Evolutionary conservation across 805 yeast species (phyloP).

Genomic region (Lipomyces oligophaga): DNA sequence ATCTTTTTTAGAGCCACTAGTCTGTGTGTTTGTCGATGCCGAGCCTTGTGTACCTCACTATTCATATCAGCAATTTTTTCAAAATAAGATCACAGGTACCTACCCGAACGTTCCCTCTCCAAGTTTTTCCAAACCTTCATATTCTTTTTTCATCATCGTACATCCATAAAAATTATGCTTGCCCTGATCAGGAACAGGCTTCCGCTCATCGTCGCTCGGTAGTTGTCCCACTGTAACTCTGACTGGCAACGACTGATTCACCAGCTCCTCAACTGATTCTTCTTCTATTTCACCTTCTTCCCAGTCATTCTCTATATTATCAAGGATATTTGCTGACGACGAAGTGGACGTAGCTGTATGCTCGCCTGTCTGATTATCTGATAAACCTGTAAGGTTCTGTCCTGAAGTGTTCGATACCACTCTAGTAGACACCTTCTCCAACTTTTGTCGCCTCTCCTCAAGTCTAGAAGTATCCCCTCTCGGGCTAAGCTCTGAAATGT

Average conservation of each 20-base stretch:
- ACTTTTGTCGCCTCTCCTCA: too few species aligned
- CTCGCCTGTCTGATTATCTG: too few species aligned
- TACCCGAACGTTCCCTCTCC: slow-evolving; percentile 84
- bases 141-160: slow-evolving; percentile 35
- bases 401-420: too few species aligned
- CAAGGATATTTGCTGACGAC: background rate
- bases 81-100: slow-evolving; percentile 7
- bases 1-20: slow-evolving; percentile 86
- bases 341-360: too few species aligned
- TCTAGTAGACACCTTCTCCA: too few species aligned
- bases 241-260: too few species aligned
- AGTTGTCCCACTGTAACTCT: background rate
- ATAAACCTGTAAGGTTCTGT: too few species aligned
- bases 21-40: slow-evolving; percentile 47
- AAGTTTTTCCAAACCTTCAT: slow-evolving; percentile 42
- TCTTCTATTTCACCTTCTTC: slow-evolving; percentile 10
- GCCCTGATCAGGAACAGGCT: background rate
- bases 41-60: slow-evolving; percentile 78
- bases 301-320: background rate
- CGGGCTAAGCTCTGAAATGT: too few species aligned
- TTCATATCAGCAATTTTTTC: slow-evolving; percentile 20
- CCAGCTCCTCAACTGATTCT: background rate
- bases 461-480: too few species aligned
- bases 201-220: background rate
- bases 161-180: slow-evolving; percentile 36